Conservation (phyloP, 129 eudicot genomes). For the Silybum marianum region DNA sequence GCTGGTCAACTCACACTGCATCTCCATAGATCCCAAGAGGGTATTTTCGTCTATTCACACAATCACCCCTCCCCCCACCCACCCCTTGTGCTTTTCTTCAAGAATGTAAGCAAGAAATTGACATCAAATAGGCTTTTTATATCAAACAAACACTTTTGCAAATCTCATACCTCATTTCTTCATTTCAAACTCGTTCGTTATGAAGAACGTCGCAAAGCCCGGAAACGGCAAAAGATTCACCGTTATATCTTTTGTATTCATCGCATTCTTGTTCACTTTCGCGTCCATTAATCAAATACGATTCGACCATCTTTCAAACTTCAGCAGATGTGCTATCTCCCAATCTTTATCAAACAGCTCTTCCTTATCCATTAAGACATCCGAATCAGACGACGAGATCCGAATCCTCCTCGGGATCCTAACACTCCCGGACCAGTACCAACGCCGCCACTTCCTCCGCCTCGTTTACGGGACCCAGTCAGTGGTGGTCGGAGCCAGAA, state of each 20-base stretch:
- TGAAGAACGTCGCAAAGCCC: constrained; percentile 28
- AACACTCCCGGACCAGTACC: constrained; percentile 77
- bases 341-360: constrained; percentile 21
- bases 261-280: constrained; percentile 54
- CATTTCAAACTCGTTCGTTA: constrained; percentile 22
- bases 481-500: constrained; percentile 44
- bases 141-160: constrained; percentile 34
- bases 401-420: constrained; percentile 72
- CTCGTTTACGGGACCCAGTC: constrained; percentile 79
- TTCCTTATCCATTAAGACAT: constrained; percentile 23
- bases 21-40: constrained; percentile 11
- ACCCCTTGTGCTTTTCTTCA: constrained; percentile 32
- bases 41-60: constrained; percentile 14
- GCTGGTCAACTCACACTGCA: constrained; percentile 7
- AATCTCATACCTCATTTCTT: constrained; percentile 16
- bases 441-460: constrained; percentile 76
- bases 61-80: neutral
- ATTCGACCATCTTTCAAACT: constrained; percentile 44
- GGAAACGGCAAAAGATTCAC: constrained; percentile 42
- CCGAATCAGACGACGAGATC: constrained; percentile 45
- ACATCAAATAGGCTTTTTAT: constrained; percentile 40
- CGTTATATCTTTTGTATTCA: constrained; percentile 53
- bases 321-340: constrained; percentile 53
- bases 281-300: constrained; percentile 67
- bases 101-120: constrained; percentile 37